These are phyloP conservation scores for Solanum bulbocastanum DNA, from an alignment of 257 asterid genomes.

Conservation along the genomic window DNA sequence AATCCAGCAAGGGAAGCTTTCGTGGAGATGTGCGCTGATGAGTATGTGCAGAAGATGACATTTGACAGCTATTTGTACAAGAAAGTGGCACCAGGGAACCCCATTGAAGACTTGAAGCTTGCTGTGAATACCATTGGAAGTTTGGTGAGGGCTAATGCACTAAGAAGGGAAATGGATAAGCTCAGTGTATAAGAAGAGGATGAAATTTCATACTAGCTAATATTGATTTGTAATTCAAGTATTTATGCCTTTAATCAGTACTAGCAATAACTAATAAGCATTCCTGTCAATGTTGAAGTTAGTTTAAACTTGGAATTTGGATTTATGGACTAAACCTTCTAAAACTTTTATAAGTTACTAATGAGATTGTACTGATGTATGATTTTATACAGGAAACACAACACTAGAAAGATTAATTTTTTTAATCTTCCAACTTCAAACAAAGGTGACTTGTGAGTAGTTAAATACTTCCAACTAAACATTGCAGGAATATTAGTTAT, in stretches of 20 bases:
- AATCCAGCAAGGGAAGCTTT: conserved; percentile 90
- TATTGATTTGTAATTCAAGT: background rate
- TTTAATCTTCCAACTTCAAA: too few species aligned
- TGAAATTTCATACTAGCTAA: background rate
- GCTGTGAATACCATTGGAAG: conserved; percentile 89
- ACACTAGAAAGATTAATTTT: background rate
- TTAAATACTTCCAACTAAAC: too few species aligned
- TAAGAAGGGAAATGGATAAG: conserved; percentile 81
- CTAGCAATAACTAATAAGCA: background rate
- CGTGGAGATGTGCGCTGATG: conserved; percentile 88
- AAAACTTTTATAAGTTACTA: background rate
- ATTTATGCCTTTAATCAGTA: background rate
- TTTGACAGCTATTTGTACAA: conserved; percentile 86
- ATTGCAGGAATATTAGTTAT: background rate
- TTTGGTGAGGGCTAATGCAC: conserved; percentile 78
- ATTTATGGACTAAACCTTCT: background rate
- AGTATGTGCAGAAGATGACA: conserved; percentile 93
- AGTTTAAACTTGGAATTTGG: background rate
- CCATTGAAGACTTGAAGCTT: conserved; percentile 76
- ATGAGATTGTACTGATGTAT: background rate
- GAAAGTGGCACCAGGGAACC: conserved; percentile 81
- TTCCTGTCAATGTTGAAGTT: background rate
- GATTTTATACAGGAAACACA: background rate
- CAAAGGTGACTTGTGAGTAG: background rate
- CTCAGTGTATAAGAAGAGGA: conserved; percentile 25